Evolutionary conservation across 2,329 filamentous ascomycete genomes (phyloP).

Genomic region (Fusarium dimerum): DNA sequence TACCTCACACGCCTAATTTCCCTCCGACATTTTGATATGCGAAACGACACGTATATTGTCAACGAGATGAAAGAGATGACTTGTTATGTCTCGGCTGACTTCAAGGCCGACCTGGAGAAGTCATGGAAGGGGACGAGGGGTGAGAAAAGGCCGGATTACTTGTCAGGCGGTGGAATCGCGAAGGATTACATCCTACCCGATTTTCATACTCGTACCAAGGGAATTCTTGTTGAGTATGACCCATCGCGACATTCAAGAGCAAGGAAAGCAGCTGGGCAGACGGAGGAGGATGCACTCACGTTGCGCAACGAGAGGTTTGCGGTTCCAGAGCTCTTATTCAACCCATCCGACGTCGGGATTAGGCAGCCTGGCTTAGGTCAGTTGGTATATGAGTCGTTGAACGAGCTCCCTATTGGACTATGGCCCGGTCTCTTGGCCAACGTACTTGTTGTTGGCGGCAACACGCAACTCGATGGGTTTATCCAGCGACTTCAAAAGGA

Average conservation of each 20-base stretch:
- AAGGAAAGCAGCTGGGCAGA: conserved; percentile 45
- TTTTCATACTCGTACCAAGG: conserved; percentile 60
- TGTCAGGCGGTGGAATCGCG: conserved; percentile 62
- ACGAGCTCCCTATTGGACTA: conserved; percentile 74
- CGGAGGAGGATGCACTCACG: conserved; percentile 75
- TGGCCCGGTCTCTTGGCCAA: conserved; percentile 86
- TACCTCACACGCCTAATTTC: conserved; percentile 88
- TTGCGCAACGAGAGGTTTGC: conserved; percentile 90
- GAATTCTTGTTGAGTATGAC: conserved; percentile 77
- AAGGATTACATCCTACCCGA: conserved; percentile 94
- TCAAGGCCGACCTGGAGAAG: conserved; percentile 74
- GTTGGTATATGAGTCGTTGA: conserved; percentile 77
- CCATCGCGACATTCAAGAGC: conserved; percentile 59
- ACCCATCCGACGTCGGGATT: conserved; percentile 81
- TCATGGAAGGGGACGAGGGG: conserved; percentile 78
- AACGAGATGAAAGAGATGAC: conserved; percentile 94
- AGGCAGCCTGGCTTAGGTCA: conserved; percentile 80
- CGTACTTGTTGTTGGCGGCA: conserved; percentile 86
- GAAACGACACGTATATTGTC: conserved; percentile 89
- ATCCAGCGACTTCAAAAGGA: conserved; percentile 77
- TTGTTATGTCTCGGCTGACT: conserved; percentile 80
- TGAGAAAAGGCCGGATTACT: conserved; percentile 52
- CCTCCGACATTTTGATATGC: conserved; percentile 90
- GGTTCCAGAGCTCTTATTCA: conserved; percentile 88
- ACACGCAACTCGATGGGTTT: conserved; percentile 77